These are phyloP conservation scores for Suillus clintonianus DNA, from an alignment of 768 basidiomycete species.

Conservation along the genomic window DNA sequence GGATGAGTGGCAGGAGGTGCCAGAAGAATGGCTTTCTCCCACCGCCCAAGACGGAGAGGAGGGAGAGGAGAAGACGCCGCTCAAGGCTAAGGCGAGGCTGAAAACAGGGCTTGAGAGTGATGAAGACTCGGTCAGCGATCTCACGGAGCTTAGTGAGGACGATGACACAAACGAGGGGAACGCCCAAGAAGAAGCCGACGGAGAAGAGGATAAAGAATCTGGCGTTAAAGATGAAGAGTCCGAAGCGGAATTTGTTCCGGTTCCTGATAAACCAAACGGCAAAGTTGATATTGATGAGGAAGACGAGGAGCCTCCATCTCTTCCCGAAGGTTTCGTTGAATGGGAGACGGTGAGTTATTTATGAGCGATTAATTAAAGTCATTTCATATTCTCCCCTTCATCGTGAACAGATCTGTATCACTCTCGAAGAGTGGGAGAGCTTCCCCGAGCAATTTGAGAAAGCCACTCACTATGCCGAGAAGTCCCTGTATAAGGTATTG, in stretches of 20 bases:
- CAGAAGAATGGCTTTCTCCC: constrained; percentile 63
- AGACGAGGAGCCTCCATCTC: constrained; percentile 9
- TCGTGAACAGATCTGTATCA: constrained; percentile 69
- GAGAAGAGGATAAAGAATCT: constrained; percentile 12
- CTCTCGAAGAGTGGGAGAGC: constrained; percentile 82
- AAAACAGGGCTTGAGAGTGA: constrained; percentile 67
- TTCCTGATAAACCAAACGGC: background rate
- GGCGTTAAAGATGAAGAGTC: constrained; percentile 26
- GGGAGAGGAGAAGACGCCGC: constrained; percentile 15
- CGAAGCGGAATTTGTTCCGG: constrained; percentile 12
- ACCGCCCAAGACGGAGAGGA: constrained; percentile 21
- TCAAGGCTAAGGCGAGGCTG: constrained; percentile 10
- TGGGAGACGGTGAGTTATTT: constrained; percentile 81
- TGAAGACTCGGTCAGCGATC: constrained; percentile 63
- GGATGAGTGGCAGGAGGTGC: constrained; percentile 79
- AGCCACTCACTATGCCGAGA: constrained; percentile 79
- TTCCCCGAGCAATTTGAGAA: constrained; percentile 75
- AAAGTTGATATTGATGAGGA: constrained; percentile 5
- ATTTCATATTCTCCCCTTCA: constrained; percentile 3
- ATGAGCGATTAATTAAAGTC: background rate
- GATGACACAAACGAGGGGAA: constrained; percentile 20
- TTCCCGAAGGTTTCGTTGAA: constrained; percentile 66
- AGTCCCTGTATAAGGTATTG: constrained; percentile 71
- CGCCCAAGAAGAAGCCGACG: constrained; percentile 14
- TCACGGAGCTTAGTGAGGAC: constrained; percentile 72